Evolutionary conservation across 306 rosid species (phyloP).

Genomic region (Dryas drummondii): DNA sequence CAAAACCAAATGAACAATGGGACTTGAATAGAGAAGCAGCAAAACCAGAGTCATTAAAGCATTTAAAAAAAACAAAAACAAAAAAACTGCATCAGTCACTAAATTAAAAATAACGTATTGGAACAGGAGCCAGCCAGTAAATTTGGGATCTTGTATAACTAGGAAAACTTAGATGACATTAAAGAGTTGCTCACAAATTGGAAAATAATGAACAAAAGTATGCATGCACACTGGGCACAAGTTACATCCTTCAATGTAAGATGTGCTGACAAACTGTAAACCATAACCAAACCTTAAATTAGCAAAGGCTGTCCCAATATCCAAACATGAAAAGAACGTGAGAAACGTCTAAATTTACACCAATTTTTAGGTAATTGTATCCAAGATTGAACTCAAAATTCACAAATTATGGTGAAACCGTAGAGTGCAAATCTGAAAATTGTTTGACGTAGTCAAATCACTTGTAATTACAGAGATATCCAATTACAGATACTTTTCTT

Average conservation of each 20-base stretch:
- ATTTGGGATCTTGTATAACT: too few relatives aligned
- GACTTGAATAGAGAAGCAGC: not conserved
- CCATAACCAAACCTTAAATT: not conserved
- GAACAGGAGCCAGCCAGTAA: not conserved
- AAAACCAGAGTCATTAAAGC: not conserved
- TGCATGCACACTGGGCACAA: not conserved
- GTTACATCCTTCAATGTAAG: not conserved
- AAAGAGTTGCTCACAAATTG: not conserved
- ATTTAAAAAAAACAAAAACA: not conserved
- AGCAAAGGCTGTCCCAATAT: not conserved
- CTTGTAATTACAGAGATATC: not conserved
- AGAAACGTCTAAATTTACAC: not conserved
- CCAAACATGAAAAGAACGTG: not conserved
- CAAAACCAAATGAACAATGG: not conserved
- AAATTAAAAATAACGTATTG: not conserved
- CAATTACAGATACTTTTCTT: not conserved
- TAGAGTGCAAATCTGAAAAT: not conserved
- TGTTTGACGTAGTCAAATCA: not conserved
- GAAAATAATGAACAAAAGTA: not conserved
- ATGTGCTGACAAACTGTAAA: not conserved
- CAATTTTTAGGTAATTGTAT: not conserved
- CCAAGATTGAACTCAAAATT: not conserved
- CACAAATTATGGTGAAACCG: not conserved
- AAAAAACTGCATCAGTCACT: not conserved
- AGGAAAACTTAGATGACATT: not conserved